phyloP scores from a whole-genome alignment of 2,329 filamentous ascomycete species.

The Thielaviopsis musarum region DNA sequence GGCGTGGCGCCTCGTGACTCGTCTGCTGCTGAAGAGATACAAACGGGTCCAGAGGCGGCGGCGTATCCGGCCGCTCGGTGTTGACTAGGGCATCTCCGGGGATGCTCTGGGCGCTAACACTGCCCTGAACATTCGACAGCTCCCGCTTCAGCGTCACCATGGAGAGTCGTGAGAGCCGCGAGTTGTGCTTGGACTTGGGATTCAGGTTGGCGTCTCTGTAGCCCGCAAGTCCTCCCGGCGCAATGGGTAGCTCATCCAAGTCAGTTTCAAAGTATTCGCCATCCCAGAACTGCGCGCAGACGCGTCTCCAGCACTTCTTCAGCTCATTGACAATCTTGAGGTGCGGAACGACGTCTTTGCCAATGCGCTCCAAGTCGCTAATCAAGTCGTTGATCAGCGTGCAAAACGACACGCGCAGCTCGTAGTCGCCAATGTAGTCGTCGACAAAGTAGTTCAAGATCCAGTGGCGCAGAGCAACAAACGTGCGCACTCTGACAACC shows the following conservation, averaged over 20 bases:
- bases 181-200: not conserved
- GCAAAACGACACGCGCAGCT: slow-evolving; percentile 64
- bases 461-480: slow-evolving; percentile 92
- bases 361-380: slow-evolving; percentile 26
- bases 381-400: slow-evolving; percentile 56
- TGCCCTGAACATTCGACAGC: not conserved
- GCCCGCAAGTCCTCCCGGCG: slow-evolving; percentile 57
- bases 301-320: slow-evolving; percentile 92
- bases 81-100: not conserved
- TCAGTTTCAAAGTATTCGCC: slow-evolving; percentile 47
- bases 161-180: not conserved
- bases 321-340: slow-evolving; percentile 56
- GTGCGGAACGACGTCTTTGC: not conserved
- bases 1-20: not conserved
- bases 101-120: not conserved
- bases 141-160: slow-evolving; percentile 6
- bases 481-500: slow-evolving; percentile 88
- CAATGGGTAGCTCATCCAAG: slow-evolving; percentile 48
- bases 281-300: slow-evolving; percentile 84
- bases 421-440: slow-evolving; percentile 68
- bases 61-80: not conserved
- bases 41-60: not conserved
- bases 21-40: not conserved
- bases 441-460: slow-evolving; percentile 95
- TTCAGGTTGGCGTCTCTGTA: slow-evolving; percentile 31